These are phyloP conservation scores for Phytopythium vexans DNA, from an alignment of 352 stramenopile species.

Conservation along the genomic window DNA sequence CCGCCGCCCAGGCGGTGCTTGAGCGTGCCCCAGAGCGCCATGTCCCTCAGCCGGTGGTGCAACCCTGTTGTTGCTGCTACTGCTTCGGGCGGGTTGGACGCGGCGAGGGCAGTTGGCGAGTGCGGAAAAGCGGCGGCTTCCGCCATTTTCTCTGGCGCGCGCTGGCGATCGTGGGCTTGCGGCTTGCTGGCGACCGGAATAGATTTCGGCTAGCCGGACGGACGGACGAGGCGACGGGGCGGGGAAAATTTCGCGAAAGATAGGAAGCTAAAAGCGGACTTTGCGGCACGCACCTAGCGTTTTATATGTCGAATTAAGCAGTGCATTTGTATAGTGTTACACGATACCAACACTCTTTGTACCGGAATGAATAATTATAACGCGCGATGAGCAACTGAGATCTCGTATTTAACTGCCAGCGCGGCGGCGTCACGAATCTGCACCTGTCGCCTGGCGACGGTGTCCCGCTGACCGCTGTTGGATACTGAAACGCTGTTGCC, in stretches of 20 bases:
- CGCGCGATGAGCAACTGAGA: background rate
- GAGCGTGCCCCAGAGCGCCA: conserved; percentile 82
- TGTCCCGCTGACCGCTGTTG: background rate
- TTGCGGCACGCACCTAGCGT: background rate
- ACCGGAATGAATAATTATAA: background rate
- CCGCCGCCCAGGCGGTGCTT: conserved; percentile 62
- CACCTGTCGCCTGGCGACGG: background rate
- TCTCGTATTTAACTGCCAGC: conserved; percentile 2
- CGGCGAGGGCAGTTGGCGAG: background rate
- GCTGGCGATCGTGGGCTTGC: no score
- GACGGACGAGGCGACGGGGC: background rate
- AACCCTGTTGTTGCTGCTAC: background rate
- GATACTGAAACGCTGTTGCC: background rate
- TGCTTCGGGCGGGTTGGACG: background rate
- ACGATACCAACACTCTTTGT: background rate
- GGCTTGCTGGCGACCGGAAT: conserved; percentile 1
- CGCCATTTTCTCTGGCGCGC: no score
- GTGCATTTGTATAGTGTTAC: background rate
- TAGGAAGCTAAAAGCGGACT: background rate
- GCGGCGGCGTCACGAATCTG: conserved; percentile 3
- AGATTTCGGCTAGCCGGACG: background rate
- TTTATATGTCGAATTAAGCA: background rate
- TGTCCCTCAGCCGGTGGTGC: conserved; percentile 13
- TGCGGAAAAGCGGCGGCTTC: background rate
- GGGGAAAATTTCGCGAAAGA: background rate